These are phyloP conservation scores for Neurospora sp. DNA, from an alignment of 495 filamentous ascomycete species.

Conservation along the genomic window DNA sequence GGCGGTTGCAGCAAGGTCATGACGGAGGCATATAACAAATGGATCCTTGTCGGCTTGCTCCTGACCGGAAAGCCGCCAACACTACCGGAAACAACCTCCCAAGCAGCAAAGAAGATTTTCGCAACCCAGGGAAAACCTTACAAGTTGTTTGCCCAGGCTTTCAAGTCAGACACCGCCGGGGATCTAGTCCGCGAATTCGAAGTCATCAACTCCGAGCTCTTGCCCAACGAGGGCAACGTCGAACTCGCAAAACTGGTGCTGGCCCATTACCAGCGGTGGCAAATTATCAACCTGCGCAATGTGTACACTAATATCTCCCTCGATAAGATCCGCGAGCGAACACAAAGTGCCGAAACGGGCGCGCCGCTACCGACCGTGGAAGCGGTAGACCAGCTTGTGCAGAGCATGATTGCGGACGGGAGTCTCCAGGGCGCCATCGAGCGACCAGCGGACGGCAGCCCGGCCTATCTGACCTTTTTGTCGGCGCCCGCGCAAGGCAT, in stretches of 20 bases:
- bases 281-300: slow-evolving; percentile 32
- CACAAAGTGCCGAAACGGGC: slow-evolving; percentile 39
- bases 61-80: slow-evolving; percentile 52
- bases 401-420: slow-evolving; percentile 46
- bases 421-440: slow-evolving; percentile 46
- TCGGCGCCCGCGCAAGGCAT: slow-evolving; percentile 15
- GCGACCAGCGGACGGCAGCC: slow-evolving; percentile 27
- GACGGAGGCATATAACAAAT: slow-evolving; percentile 90
- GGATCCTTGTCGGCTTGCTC: slow-evolving; percentile 70
- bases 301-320: slow-evolving; percentile 44
- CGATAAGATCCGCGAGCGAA: slow-evolving; percentile 36
- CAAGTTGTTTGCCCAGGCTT: slow-evolving; percentile 54
- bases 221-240: slow-evolving; percentile 45
- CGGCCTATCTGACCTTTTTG: slow-evolving; percentile 31
- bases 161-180: slow-evolving; percentile 47
- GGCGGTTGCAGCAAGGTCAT: slow-evolving; percentile 60
- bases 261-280: slow-evolving; percentile 39
- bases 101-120: slow-evolving; percentile 45
- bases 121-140: slow-evolving; percentile 59
- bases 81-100: slow-evolving; percentile 26
- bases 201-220: slow-evolving; percentile 40
- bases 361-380: slow-evolving; percentile 38
- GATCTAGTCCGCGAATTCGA: slow-evolving; percentile 51
- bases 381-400: slow-evolving; percentile 34
- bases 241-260: slow-evolving; percentile 38